A percentile compares a stretch with the other conserved stretches of the same genome.
Evolutionary conservation across 2,329 filamentous ascomycete species (phyloP).

Genomic region (Incumbomyces delicatus): DNA sequence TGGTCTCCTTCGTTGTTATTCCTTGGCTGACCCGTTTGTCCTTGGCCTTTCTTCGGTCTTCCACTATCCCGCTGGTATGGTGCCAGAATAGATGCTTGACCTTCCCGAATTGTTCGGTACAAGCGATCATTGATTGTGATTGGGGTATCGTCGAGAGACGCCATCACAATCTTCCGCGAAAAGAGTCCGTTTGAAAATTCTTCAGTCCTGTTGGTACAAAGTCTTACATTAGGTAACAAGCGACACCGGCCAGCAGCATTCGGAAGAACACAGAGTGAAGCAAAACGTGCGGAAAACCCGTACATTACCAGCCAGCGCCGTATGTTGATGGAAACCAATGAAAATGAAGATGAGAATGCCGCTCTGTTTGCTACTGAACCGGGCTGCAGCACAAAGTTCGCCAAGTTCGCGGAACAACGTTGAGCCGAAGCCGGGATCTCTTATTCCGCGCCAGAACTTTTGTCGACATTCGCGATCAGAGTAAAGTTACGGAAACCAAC

Average conservation of each 20-base stretch:
- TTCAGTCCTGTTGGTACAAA: background rate
- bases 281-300: background rate
- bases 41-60: slow-evolving; percentile 32
- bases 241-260: slow-evolving; percentile 1
- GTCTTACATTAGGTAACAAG: background rate
- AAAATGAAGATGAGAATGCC: background rate
- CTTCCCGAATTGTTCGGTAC: slow-evolving; percentile 56
- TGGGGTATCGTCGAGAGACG: slow-evolving; percentile 8
- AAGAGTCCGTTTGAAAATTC: background rate
- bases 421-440: background rate
- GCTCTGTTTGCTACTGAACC: too few species aligned
- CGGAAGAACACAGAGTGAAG: background rate
- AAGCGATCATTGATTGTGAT: slow-evolving; percentile 40
- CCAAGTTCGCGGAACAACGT: background rate
- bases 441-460: too few species aligned
- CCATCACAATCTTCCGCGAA: background rate
- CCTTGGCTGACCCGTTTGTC: slow-evolving; percentile 20
- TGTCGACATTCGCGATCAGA: too few species aligned
- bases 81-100: slow-evolving; percentile 57
- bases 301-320: slow-evolving; percentile 3
- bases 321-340: background rate
- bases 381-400: background rate
- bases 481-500: too few species aligned
- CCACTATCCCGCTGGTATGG: slow-evolving; percentile 39
- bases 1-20: slow-evolving; percentile 57